Evolutionary conservation across 352 stramenopile genomes (phyloP).

Genomic region (Thalassiosira mediterranea): DNA sequence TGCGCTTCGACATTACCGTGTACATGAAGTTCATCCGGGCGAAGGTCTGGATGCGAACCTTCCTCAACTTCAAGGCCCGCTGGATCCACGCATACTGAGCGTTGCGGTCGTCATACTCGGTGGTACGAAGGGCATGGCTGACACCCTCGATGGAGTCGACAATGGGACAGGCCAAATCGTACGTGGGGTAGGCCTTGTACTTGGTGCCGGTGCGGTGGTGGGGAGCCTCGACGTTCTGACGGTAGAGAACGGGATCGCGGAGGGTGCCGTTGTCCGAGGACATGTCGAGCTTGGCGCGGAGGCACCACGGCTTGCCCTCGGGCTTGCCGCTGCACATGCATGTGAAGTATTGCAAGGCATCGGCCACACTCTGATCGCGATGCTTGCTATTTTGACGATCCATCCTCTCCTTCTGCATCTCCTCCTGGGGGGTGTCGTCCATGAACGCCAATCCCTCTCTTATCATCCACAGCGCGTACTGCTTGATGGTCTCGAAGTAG

Average conservation of each 20-base stretch:
- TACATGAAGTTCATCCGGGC: slow-evolving; percentile 99
- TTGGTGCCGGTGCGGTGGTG: slow-evolving; percentile 91
- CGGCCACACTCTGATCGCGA: slow-evolving; percentile 87
- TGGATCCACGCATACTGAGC: slow-evolving; percentile 97
- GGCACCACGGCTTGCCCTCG: slow-evolving; percentile 87
- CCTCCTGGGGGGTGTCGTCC: slow-evolving; percentile 98
- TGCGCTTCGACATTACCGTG: slow-evolving; percentile 98
- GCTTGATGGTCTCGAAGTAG: slow-evolving; percentile 95
- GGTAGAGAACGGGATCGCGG: slow-evolving; percentile 88
- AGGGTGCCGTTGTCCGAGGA: slow-evolving; percentile 92
- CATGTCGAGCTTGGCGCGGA: slow-evolving; percentile 93
- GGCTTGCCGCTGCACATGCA: slow-evolving; percentile 93
- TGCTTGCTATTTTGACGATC: slow-evolving; percentile 90
- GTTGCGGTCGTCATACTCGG: slow-evolving; percentile 97
- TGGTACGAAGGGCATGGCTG: slow-evolving; percentile 98
- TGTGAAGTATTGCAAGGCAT: slow-evolving; percentile 94
- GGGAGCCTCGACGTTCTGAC: slow-evolving; percentile 84
- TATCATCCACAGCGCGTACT: slow-evolving; percentile 94
- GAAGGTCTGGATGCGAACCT: slow-evolving; percentile 92
- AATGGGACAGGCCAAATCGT: slow-evolving; percentile 99
- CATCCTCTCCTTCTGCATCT: slow-evolving; percentile 96
- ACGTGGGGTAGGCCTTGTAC: slow-evolving; percentile 99
- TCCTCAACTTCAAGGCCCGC: slow-evolving; percentile 86
- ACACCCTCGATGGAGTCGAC: slow-evolving; percentile 99
- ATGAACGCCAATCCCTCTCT: slow-evolving; percentile 96